phyloP scores from a whole-genome alignment of 2,329 filamentous ascomycete species.

The Pseudogymnoascus verrucosus region DNA sequence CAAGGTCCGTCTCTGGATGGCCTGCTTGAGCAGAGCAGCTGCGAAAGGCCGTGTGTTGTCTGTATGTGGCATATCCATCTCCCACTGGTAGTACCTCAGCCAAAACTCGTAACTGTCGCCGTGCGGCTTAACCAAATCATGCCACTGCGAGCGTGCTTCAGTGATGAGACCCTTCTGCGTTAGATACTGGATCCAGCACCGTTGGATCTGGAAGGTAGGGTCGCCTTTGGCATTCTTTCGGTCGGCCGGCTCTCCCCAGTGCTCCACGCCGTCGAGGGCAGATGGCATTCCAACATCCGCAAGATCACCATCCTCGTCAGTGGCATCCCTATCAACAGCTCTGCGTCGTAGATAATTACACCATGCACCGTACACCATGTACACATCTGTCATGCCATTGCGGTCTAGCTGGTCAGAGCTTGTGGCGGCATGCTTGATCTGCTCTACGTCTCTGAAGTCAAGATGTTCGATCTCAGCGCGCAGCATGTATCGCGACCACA shows the following conservation, averaged over 20 bases:
- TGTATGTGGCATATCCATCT: constrained; percentile 45
- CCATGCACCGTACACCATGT: constrained; percentile 91
- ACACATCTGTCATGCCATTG: constrained; percentile 76
- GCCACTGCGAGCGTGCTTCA: constrained; percentile 71
- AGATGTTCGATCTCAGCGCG: constrained; percentile 71
- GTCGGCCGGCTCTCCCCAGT: constrained; percentile 50
- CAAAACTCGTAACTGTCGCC: constrained; percentile 86
- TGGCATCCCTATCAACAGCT: constrained; percentile 65
- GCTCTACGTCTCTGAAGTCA: constrained; percentile 72
- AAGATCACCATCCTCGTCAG: constrained; percentile 77
- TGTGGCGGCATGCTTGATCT: constrained; percentile 87
- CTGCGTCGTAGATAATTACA: constrained; percentile 85
- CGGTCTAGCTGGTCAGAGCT: constrained; percentile 77
- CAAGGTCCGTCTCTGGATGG: constrained; percentile 51
- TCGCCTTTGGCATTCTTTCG: constrained; percentile 75
- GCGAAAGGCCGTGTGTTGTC: constrained; percentile 50
- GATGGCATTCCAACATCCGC: constrained; percentile 83
- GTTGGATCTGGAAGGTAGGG: constrained; percentile 78
- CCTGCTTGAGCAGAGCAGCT: constrained; percentile 68
- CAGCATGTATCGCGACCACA: constrained; percentile 87
- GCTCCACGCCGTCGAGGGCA: constrained; percentile 75
- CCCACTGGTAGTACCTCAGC: constrained; percentile 87
- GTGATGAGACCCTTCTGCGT: constrained; percentile 73
- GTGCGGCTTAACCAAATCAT: constrained; percentile 58
- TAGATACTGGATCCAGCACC: constrained; percentile 85